These are phyloP conservation scores for Aspergillus terreus DNA, from an alignment of 2,329 filamentous ascomycete genomes.

Conservation along the genomic window DNA sequence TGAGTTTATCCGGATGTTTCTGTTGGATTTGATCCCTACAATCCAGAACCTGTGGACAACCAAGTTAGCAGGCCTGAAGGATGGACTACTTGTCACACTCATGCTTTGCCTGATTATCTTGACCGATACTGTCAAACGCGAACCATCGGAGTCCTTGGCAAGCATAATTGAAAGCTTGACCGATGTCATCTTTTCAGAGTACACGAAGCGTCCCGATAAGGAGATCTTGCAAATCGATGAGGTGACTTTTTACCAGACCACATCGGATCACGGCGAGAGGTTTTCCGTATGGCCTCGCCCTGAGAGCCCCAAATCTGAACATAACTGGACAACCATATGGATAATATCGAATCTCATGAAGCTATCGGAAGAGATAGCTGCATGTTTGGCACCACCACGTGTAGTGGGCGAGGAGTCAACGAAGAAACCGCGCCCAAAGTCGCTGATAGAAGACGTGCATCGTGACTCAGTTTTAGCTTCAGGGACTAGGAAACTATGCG, in stretches of 20 bases:
- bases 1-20: slow-evolving; percentile 56
- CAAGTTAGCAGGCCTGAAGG: slow-evolving; percentile 64
- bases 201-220: slow-evolving; percentile 65
- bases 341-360: slow-evolving; percentile 39
- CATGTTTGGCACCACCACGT: slow-evolving; percentile 6
- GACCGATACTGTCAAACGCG: slow-evolving; percentile 37
- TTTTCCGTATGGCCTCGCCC: slow-evolving; percentile 35
- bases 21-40: slow-evolving; percentile 63
- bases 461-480: slow-evolving; percentile 34
- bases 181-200: slow-evolving; percentile 73
- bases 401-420: slow-evolving; percentile 16
- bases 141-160: slow-evolving; percentile 37
- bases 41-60: slow-evolving; percentile 74
- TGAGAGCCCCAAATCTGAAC: slow-evolving; percentile 32
- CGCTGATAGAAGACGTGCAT: slow-evolving; percentile 34
- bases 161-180: slow-evolving; percentile 60
- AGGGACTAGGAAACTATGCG: slow-evolving; percentile 42
- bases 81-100: slow-evolving; percentile 73
- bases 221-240: slow-evolving; percentile 77
- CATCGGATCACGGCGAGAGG: slow-evolving; percentile 31
- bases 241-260: slow-evolving; percentile 52
- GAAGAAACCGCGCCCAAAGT: slow-evolving; percentile 37
- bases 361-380: slow-evolving; percentile 28
- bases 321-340: slow-evolving; percentile 40
- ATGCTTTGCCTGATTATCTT: slow-evolving; percentile 63